Evolutionary conservation across 2,329 filamentous ascomycete genomes (phyloP).

Genomic region (Sclerotinia subarctica): DNA sequence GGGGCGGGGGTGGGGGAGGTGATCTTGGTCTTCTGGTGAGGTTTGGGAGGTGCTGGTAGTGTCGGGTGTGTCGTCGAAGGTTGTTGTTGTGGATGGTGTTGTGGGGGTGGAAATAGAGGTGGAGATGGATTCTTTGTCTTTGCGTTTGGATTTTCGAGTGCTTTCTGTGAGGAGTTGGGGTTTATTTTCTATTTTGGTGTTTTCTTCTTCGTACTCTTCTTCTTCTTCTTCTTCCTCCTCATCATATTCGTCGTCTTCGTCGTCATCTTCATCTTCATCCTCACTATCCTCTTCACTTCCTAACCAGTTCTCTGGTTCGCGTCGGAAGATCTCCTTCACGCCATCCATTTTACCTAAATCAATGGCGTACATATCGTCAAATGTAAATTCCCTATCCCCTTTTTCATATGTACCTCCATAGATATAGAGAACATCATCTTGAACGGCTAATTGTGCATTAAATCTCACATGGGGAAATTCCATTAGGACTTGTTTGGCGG

Average conservation of each 20-base stretch:
- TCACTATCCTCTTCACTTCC: slow-evolving; percentile 63
- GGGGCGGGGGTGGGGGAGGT: slow-evolving; percentile 40
- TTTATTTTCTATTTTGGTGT: slow-evolving; percentile 39
- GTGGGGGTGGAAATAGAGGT: neutral
- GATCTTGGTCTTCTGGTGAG: slow-evolving; percentile 29
- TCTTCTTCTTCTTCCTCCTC: slow-evolving; percentile 45
- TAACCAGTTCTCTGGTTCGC: slow-evolving; percentile 82
- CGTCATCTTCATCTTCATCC: slow-evolving; percentile 52
- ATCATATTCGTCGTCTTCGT: slow-evolving; percentile 42
- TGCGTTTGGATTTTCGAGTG: slow-evolving; percentile 54
- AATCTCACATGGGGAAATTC: slow-evolving; percentile 89
- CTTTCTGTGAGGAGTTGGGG: slow-evolving; percentile 42
- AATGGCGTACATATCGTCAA: slow-evolving; percentile 90
- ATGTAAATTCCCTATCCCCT: slow-evolving; percentile 90
- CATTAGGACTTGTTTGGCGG: slow-evolving; percentile 63
- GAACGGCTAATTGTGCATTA: slow-evolving; percentile 85
- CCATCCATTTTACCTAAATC: slow-evolving; percentile 95
- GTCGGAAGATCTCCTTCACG: slow-evolving; percentile 84
- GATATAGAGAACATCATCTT: slow-evolving; percentile 89
- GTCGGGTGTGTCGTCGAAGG: slow-evolving; percentile 51
- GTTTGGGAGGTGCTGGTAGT: slow-evolving; percentile 22
- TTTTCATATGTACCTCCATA: slow-evolving; percentile 96
- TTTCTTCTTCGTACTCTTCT: slow-evolving; percentile 49
- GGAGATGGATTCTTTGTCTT: slow-evolving; percentile 46
- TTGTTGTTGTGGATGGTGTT: slow-evolving; percentile 45